Conservation (phyloP, 208 protist genomes). For the Porcisia hertigi region DNA sequence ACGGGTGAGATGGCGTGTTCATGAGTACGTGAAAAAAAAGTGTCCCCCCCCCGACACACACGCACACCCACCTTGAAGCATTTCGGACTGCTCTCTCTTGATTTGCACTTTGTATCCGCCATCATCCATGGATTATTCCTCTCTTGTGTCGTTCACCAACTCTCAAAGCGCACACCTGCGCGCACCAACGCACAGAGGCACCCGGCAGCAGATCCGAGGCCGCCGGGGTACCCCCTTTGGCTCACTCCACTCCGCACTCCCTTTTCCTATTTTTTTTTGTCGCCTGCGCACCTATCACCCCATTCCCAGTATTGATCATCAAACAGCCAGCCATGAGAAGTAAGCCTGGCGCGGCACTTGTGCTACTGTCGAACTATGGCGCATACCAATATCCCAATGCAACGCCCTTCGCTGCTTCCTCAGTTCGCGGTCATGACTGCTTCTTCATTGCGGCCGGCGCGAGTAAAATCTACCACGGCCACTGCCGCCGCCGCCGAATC, state of each 20-base stretch:
- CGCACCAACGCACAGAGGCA: not conserved
- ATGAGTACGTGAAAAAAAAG: not conserved
- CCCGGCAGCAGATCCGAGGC: not conserved
- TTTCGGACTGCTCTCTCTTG: too few species aligned
- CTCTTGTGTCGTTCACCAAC: too few species aligned
- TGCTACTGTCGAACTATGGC: not conserved
- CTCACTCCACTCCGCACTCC: too few species aligned
- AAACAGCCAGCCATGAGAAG: not conserved
- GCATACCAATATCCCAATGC: not conserved
- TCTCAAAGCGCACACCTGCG: too few species aligned
- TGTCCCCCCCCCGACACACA: not conserved
- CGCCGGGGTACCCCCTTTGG: not conserved
- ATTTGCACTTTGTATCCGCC: too few species aligned
- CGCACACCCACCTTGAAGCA: too few species aligned
- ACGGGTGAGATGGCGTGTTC: not conserved
- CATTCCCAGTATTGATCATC: not conserved
- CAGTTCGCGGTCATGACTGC: not conserved
- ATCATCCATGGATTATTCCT: too few species aligned
- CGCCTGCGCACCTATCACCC: not conserved
- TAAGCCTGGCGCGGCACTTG: not conserved
- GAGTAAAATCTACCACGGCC: not conserved
- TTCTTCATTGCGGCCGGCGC: slow-evolving; percentile 13
- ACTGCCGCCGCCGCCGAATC: not conserved
- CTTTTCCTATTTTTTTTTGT: not conserved
- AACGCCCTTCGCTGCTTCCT: not conserved